These are phyloP conservation scores for Dioscorea zingiberensis DNA, from an alignment of 106 monocot genomes.

Conservation along the genomic window DNA sequence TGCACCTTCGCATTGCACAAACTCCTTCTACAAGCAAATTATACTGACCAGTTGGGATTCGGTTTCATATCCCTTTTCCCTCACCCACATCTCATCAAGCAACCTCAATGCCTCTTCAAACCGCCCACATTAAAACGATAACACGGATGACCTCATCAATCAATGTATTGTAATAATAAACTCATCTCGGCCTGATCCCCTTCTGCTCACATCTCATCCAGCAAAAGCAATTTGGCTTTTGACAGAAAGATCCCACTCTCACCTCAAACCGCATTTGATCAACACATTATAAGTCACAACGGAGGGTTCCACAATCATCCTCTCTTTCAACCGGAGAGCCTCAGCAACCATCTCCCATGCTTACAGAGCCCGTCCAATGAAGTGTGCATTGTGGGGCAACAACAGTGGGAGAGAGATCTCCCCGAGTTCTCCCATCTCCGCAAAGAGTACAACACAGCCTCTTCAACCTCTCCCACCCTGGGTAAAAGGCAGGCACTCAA, in stretches of 20 bases:
- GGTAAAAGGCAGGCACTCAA: slow-evolving; percentile 49
- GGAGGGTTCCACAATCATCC: slow-evolving; percentile 46
- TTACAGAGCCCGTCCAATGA: slow-evolving; percentile 79
- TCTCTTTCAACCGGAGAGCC: slow-evolving; percentile 53
- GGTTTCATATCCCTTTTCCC: slow-evolving; percentile 51
- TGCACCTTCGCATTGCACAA: slow-evolving; percentile 53
- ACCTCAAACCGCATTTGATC: slow-evolving; percentile 67
- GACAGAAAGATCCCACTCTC: slow-evolving; percentile 31
- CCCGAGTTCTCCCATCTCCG: slow-evolving; percentile 57
- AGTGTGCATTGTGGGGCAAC: slow-evolving; percentile 74
- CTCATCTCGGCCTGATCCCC: slow-evolving; percentile 55
- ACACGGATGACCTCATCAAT: slow-evolving; percentile 77
- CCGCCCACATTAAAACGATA: slow-evolving; percentile 37
- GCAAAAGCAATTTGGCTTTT: slow-evolving; percentile 25
- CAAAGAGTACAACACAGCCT: slow-evolving; percentile 41
- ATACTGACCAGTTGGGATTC: slow-evolving; percentile 56
- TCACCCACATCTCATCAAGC: slow-evolving; percentile 58
- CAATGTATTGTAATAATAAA: slow-evolving; percentile 69
- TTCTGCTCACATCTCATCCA: slow-evolving; percentile 65
- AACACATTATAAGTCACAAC: slow-evolving; percentile 59
- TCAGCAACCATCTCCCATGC: slow-evolving; percentile 40
- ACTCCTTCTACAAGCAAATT: slow-evolving; percentile 55
- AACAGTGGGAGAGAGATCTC: slow-evolving; percentile 34
- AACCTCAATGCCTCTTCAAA: slow-evolving; percentile 38
- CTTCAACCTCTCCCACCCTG: slow-evolving; percentile 34